These are phyloP conservation scores for Thuidium tamariscinum DNA, from an alignment of 225 moss, liverwort and hornwort genomes.

Conservation along the genomic window DNA sequence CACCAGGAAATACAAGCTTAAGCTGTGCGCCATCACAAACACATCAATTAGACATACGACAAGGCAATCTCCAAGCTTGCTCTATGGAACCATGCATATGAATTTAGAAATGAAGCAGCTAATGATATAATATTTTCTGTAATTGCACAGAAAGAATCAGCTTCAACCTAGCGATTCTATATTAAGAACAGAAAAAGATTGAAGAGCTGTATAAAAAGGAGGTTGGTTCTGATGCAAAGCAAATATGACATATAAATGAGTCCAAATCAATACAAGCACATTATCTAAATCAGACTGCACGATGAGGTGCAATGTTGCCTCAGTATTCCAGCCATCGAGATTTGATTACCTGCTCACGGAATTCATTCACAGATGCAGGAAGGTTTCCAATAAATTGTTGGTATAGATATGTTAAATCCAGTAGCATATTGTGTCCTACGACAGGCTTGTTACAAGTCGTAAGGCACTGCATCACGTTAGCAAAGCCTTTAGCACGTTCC, in stretches of 20 bases:
- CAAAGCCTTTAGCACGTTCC: conserved; percentile 44
- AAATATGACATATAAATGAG: neutral
- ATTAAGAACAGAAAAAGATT: neutral
- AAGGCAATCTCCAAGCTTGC: neutral
- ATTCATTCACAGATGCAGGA: conserved; percentile 37
- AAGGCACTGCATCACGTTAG: conserved; percentile 40
- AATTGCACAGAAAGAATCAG: neutral
- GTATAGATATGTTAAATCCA: conserved; percentile 37
- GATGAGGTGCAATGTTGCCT: neutral
- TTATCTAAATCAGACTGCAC: neutral
- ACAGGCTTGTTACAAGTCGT: conserved; percentile 42
- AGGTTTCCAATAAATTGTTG: conserved; percentile 49
- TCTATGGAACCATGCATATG: neutral
- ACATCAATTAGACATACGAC: neutral
- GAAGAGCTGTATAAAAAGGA: neutral
- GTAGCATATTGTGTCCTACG: conserved; percentile 52
- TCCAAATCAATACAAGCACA: neutral
- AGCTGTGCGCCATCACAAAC: conserved; percentile 16
- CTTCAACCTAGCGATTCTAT: neutral
- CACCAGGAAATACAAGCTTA: conserved; percentile 38
- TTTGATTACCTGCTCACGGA: conserved; percentile 40
- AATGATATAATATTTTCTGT: neutral
- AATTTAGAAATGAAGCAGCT: neutral
- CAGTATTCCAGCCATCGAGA: neutral
- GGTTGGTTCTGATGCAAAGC: neutral